Percentiles rank a stretch among this genome's conserved stretches.
Evolutionary conservation across 495 filamentous ascomycete species (phyloP).

Genomic region (Talaromyces ruber): DNA sequence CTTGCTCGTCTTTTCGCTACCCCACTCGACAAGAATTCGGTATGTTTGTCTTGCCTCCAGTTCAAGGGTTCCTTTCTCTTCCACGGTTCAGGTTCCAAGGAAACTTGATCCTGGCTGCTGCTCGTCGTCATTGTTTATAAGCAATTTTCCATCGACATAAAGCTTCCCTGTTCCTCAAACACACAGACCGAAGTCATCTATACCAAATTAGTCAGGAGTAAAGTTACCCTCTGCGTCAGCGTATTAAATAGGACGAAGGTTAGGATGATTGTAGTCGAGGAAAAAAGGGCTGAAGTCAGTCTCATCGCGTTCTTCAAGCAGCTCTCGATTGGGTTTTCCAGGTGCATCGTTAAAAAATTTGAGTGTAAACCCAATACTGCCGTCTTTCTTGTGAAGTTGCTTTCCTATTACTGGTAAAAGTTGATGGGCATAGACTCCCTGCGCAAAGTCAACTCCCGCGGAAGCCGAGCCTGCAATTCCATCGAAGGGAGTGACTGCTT

Average conservation of each 20-base stretch:
- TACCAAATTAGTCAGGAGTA: conserved; percentile 50
- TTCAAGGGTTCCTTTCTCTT: conserved; percentile 44
- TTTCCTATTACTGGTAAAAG: conserved; percentile 47
- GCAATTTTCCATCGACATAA: conserved; percentile 52
- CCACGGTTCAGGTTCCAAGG: conserved; percentile 23
- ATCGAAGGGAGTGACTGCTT: conserved; percentile 60
- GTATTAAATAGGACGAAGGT: conserved; percentile 41
- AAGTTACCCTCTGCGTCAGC: conserved; percentile 52
- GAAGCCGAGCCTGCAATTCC: conserved; percentile 50
- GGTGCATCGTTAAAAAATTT: background rate
- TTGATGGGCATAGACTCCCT: conserved; percentile 54
- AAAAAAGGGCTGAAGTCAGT: conserved; percentile 26
- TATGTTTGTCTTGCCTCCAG: conserved; percentile 21
- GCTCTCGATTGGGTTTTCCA: background rate
- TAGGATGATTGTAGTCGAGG: conserved; percentile 53
- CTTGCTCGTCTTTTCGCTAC: conserved; percentile 26
- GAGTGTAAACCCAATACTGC: background rate
- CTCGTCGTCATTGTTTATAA: conserved; percentile 38
- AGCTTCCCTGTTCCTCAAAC: conserved; percentile 66
- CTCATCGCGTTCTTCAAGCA: background rate
- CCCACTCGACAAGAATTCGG: background rate
- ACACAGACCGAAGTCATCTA: conserved; percentile 68
- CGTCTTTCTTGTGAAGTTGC: background rate
- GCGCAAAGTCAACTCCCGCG: conserved; percentile 30
- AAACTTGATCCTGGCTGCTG: conserved; percentile 46